A percentile compares a stretch with the other conserved stretches of the same genome.
Evolutionary conservation across 257 asterid species (phyloP).

Genomic region (Verbascum thapsus): DNA sequence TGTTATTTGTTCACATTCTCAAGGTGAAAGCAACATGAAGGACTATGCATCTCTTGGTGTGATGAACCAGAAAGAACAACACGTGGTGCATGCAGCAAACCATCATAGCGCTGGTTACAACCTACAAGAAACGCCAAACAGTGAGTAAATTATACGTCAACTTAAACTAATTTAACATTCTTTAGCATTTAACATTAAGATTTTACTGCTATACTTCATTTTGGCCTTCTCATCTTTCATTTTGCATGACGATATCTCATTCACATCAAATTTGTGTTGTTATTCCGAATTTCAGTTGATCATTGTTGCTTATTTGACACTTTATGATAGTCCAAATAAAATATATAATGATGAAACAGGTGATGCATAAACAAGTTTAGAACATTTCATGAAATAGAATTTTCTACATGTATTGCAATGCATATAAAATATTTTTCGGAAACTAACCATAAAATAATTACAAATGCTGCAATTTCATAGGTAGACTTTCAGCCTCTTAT

Average conservation of each 20-base stretch:
- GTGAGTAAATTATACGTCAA: constrained; percentile 43
- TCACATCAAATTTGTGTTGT: too few species aligned
- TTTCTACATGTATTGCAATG: constrained; percentile 5
- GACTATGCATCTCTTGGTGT: too few species aligned
- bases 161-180: constrained; percentile 9
- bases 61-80: too few species aligned
- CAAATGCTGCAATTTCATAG: constrained; percentile 42
- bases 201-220: neutral
- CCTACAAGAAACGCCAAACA: constrained; percentile 38
- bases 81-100: constrained; percentile 26
- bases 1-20: constrained; percentile 38
- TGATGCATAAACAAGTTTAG: constrained; percentile 13
- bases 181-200: constrained; percentile 8
- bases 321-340: neutral
- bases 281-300: too few species aligned
- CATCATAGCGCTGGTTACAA: constrained; percentile 36
- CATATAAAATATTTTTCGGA: constrained; percentile 17
- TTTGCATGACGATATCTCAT: constrained; percentile 10
- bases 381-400: constrained; percentile 14
- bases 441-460: constrained; percentile 16
- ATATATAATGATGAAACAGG: neutral
- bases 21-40: constrained; percentile 32
- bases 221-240: constrained; percentile 8
- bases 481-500: constrained; percentile 39
- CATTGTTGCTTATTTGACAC: constrained; percentile 5